Base-by-base conservation (phyloP, 805 yeast species). In the Cyberlindnera americana region DNA sequence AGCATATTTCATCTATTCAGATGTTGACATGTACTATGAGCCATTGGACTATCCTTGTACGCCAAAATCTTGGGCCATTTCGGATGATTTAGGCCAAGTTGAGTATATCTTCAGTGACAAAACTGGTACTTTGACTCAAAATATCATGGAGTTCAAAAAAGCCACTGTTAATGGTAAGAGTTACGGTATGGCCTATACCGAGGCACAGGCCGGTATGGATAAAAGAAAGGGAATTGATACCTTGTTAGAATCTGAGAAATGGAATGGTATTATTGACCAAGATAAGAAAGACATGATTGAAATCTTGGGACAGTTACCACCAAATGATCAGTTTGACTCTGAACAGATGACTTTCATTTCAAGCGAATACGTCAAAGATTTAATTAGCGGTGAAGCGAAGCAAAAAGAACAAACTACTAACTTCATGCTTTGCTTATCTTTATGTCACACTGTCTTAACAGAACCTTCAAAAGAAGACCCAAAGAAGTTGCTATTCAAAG, bases 101-200 rank as follows among this genome's bases (percentile, higher is more conserved):
- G 95, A 85, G 59, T 85, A 85, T 56, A 77, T 85, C 35, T 85
- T 85, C 61, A 80, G 88, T 63, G 93, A 84, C 62, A 84, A 84
- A 56, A 84, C 93, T 1, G 93, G 93, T 42, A 84, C 93, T 1
- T 63, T 84, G 51, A 84, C 93, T 1, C 93, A 84, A 55, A 84
- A 84, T 55, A 75, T 84, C 18, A 85, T 85, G 95, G 93, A 85
- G 56, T 83, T 82, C 61, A 84, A 83, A 52, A 85, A 84, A 59
- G 79, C 89, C 59, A 78, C 91, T 3, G 78, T 85, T 31, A 75
- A 75, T 55, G 93, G 93, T 28, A 68, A 71, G 18, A 67, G 78
- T 14, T 85, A 85, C 53, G 95, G 95, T 15, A 61, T 77, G 49
- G 91, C 91, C 0, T 85, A 85, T 54, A 85, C 95, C 1, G 95